These are phyloP conservation scores for cucumber (Cucumis sativus) DNA, from an alignment of 306 rosid species.

Conservation along the genomic window Cucumber_9930_V3 NC_026660.2:8819001-8819500, in stretches of 20 bases:
- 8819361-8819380: background rate
- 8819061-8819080: background rate
- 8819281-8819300: background rate
- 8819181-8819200: background rate
- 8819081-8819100: background rate
- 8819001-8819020: conserved; percentile 87
- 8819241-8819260: background rate
- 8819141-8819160: background rate
- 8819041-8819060: conserved; percentile 36
- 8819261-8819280: background rate
- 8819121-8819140: background rate
- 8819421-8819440: background rate
- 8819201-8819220: background rate
- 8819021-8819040: conserved; percentile 96
- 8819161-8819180: background rate
- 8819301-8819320: background rate
- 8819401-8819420: background rate
- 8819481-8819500: conserved; percentile 93
- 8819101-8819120: background rate
- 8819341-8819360: background rate
- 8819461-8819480: conserved; percentile 77
- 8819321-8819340: background rate
- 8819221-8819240: background rate
- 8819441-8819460: conserved; percentile 13
- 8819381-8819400: background rate